Evolutionary conservation across 2,329 filamentous ascomycete genomes (phyloP), one percentile per base, ranked within the genome.

Genomic region (Stemphylium beticola): DNA sequence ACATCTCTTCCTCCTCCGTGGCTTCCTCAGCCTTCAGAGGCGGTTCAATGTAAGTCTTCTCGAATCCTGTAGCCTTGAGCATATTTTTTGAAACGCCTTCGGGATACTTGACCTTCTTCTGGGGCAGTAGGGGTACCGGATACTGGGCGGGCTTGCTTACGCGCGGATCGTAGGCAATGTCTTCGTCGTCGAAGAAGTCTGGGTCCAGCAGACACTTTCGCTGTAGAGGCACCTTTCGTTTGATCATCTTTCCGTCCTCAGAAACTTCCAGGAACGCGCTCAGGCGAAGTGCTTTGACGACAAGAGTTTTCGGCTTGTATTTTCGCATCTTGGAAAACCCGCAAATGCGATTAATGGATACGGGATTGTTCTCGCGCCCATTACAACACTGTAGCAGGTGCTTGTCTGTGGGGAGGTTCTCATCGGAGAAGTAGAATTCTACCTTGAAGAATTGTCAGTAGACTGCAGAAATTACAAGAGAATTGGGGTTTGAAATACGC

Each of bases 31-130:
- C 86, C 0, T 89, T 93, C 57, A 96, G 77, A 0, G 92, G 92
- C 1, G 87, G 82, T 73, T 98, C 93, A 11, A 89, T 87, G 70
- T 85, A 95, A 73, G 86, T 91, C 58, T 92, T 88, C 84, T 82
- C 80, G 54, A 82, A 82, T 0, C 80, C 80, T 14, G 78, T 79
- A 4, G 74, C 74, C 64, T 72, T 74, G 55, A 62, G 58, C 74
- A 79, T 78, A 33, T 67, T 74, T 65, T 80, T 81, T 11, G 71
- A 76, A 39, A 74, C 66, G 54, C 73, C 74, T 22, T 70, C 66
- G 29, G 71, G 66, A 18, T 68, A 57, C 20, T 64, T 63, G 15
- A 62, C 60, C 57, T 72, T 73, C 32, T 60, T 60, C 34, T 74
- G 69, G n/a, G 64, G 62, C 1, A 71, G 50, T 10, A 66, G 40